Percentiles rank a stretch among this genome's conserved stretches.
phyloP scores from a whole-genome alignment of 2,329 filamentous ascomycete genomes.

The Hirsutella minnesotensis region DNA sequence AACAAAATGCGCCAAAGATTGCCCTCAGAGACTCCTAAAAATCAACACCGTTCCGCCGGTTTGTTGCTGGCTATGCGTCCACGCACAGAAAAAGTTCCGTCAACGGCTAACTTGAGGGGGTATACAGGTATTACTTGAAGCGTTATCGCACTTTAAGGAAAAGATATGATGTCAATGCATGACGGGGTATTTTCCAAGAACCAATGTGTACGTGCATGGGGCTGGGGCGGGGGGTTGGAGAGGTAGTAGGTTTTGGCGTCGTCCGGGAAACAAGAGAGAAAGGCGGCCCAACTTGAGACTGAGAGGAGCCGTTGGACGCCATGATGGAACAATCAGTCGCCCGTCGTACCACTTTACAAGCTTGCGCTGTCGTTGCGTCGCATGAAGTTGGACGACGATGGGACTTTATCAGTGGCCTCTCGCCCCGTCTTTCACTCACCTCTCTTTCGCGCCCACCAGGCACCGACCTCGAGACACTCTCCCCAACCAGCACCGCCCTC shows the following conservation, averaged over 20 bases:
- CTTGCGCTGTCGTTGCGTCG: too few relatives aligned
- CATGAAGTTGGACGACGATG: too few relatives aligned
- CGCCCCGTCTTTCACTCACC: too few relatives aligned
- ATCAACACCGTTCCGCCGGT: background rate
- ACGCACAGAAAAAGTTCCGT: background rate
- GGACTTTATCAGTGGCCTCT: too few relatives aligned
- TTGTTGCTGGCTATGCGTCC: background rate
- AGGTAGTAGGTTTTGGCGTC: background rate
- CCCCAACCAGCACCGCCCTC: constrained; percentile 70
- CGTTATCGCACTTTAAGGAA: constrained; percentile 76
- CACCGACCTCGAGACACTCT: constrained; percentile 77
- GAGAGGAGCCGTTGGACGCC: too few relatives aligned
- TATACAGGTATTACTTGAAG: constrained; percentile 74
- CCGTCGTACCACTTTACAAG: too few relatives aligned
- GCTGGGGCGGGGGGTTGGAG: too few relatives aligned
- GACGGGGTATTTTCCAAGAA: constrained; percentile 9
- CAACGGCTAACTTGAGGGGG: constrained; percentile 3
- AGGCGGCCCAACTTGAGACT: too few relatives aligned
- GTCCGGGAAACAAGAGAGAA: too few relatives aligned
- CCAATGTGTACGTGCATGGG: background rate
- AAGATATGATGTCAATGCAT: constrained; percentile 50
- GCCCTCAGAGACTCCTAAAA: background rate
- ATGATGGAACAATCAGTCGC: too few relatives aligned
- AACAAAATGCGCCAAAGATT: background rate
- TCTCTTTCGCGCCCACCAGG: constrained; percentile 76